A percentile compares a stretch with the other conserved stretches of the same genome.
Evolutionary conservation across 1,284 basidiomycete species (phyloP).

Genomic region (Trichosporon sp.): DNA sequence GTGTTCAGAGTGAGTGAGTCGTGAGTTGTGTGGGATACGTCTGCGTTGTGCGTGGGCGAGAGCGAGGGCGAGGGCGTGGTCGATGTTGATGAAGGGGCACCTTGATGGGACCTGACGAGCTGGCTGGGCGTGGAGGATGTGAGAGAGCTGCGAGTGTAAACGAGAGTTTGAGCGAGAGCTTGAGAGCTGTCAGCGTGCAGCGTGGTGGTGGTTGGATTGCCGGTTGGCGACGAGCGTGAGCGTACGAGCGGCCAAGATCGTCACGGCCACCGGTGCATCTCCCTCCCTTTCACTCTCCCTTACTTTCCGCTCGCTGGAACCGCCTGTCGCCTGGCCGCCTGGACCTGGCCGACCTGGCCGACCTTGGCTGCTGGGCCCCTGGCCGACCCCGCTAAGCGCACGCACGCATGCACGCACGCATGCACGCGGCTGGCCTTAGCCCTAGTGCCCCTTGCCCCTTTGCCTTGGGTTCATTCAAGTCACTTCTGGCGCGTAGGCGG

Average conservation of each 20-base stretch:
- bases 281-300: no score
- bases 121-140: neutral
- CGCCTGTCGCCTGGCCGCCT: neutral
- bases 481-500: neutral
- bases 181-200: neutral
- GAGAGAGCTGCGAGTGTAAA: no score
- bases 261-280: neutral
- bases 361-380: neutral
- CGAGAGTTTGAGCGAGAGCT: neutral
- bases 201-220: no score
- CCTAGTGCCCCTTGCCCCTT: no score
- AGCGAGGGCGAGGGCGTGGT: neutral
- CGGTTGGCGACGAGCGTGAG: conserved; percentile 3
- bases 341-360: no score
- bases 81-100: neutral
- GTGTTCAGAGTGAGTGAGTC: neutral
- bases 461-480: no score
- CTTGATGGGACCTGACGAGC: neutral
- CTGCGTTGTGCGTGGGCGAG: neutral
- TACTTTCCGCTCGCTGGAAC: no score
- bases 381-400: neutral
- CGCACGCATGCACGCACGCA: no score
- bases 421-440: neutral
- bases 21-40: no score
- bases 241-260: neutral